phyloP scores from a whole-genome alignment of 2,329 filamentous ascomycete genomes.

The Zymoseptoria passerinii region DNA sequence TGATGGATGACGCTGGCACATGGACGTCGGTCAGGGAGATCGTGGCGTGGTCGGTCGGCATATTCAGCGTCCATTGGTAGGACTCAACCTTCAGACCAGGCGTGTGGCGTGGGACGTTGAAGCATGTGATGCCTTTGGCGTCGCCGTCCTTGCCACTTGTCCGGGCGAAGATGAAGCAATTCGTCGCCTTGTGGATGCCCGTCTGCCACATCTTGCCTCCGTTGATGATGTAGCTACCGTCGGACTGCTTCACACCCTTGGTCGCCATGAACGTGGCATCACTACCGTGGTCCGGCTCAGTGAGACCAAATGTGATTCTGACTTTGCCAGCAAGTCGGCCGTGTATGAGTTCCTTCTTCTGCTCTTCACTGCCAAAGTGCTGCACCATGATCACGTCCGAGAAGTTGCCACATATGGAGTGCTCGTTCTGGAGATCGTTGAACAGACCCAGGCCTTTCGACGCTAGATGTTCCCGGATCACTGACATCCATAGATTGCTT shows the following conservation, averaged over 20 bases:
- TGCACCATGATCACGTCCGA: conserved; percentile 55
- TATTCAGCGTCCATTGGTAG: conserved; percentile 59
- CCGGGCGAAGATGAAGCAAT: conserved; percentile 54
- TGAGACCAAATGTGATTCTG: conserved; percentile 53
- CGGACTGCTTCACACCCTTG: conserved; percentile 38
- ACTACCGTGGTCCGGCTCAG: conserved; percentile 53
- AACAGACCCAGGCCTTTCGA: conserved; percentile 52
- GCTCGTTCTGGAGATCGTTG: conserved; percentile 58
- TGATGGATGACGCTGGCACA: conserved; percentile 45
- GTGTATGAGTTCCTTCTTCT: conserved; percentile 47
- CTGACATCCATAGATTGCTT: conserved; percentile 56
- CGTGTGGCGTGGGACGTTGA: conserved; percentile 48
- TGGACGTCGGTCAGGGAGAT: conserved; percentile 50
- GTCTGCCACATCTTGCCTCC: conserved; percentile 60
- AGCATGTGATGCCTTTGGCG: conserved; percentile 51
- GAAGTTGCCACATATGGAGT: conserved; percentile 55
- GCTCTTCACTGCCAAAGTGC: conserved; percentile 49
- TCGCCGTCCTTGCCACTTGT: conserved; percentile 48
- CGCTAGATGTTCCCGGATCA: conserved; percentile 52
- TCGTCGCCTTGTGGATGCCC: conserved; percentile 53
- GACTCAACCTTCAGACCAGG: conserved; percentile 47
- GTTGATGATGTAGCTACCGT: conserved; percentile 47
- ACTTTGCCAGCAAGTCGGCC: conserved; percentile 47
- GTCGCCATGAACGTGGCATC: conserved; percentile 58
- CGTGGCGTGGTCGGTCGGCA: conserved; percentile 59